Evolutionary conservation across 768 basidiomycete species (phyloP).

Genomic region (Pholiota microspora): DNA sequence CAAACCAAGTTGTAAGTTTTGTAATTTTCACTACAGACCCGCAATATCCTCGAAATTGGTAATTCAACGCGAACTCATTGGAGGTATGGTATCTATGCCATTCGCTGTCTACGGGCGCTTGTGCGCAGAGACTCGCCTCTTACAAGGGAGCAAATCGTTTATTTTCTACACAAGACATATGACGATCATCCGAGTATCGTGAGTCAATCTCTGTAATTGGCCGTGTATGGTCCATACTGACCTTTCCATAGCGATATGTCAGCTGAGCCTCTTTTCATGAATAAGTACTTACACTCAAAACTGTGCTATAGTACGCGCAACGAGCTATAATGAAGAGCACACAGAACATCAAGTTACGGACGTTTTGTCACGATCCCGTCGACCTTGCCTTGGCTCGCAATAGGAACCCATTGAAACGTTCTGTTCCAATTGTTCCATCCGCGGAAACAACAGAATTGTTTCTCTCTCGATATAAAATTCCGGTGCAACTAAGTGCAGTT

Average conservation of each 20-base stretch:
- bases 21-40: slow-evolving; percentile 29
- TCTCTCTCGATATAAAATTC: slow-evolving; percentile 52
- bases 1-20: neutral
- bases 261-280: slow-evolving; percentile 18
- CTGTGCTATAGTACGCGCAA: slow-evolving; percentile 55
- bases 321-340: slow-evolving; percentile 76
- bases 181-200: slow-evolving; percentile 70
- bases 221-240: neutral
- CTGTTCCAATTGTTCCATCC: slow-evolving; percentile 47
- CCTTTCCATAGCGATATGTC: slow-evolving; percentile 53
- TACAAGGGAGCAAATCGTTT: slow-evolving; percentile 46
- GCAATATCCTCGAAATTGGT: slow-evolving; percentile 53
- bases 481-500: slow-evolving; percentile 36
- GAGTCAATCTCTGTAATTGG: slow-evolving; percentile 25
- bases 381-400: slow-evolving; percentile 62
- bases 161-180: slow-evolving; percentile 56
- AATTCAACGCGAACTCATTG: slow-evolving; percentile 68
- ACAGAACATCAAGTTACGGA: slow-evolving; percentile 79
- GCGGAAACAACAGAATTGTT: slow-evolving; percentile 53
- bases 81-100: slow-evolving; percentile 73
- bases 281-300: slow-evolving; percentile 5
- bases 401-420: slow-evolving; percentile 64
- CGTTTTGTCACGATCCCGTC: slow-evolving; percentile 52
- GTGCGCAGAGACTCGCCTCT: slow-evolving; percentile 63
- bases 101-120: slow-evolving; percentile 64